Evolutionary conservation across 805 yeast species (phyloP).

Genomic region (Pichia paraexigua): DNA sequence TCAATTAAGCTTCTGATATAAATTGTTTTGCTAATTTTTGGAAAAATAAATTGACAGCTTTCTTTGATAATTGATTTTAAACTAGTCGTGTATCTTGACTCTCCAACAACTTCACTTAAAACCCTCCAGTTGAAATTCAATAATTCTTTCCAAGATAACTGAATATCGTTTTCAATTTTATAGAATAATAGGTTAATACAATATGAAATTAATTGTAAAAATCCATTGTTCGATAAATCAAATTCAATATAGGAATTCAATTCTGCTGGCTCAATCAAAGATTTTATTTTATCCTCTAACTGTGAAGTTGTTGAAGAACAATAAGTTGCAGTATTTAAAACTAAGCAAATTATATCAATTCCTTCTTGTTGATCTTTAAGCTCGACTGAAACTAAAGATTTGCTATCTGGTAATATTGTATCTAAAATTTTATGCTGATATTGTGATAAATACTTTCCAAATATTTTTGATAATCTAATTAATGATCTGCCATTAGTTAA

Average conservation of each 20-base stretch:
- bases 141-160: conserved; percentile 79
- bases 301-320: conserved; percentile 73
- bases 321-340: conserved; percentile 85
- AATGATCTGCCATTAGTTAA: conserved; percentile 41
- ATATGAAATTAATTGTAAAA: conserved; percentile 48
- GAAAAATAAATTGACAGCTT: conserved; percentile 41
- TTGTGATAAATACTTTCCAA: conserved; percentile 55
- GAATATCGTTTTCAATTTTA: conserved; percentile 54
- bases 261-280: conserved; percentile 29
- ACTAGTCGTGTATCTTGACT: conserved; percentile 62
- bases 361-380: conserved; percentile 45
- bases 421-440: conserved; percentile 46
- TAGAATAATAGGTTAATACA: conserved; percentile 48
- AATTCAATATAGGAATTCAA: conserved; percentile 40
- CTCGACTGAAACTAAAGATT: conserved; percentile 24
- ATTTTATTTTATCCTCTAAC: conserved; percentile 52
- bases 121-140: conserved; percentile 66
- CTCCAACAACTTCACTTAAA: conserved; percentile 56
- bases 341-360: conserved; percentile 55
- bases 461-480: conserved; percentile 48
- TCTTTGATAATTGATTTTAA: conserved; percentile 40
- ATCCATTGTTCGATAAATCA: conserved; percentile 47
- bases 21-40: conserved; percentile 56
- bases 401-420: conserved; percentile 38
- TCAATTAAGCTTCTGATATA: conserved; percentile 71